Evolutionary conservation across 495 filamentous ascomycete species (phyloP).

Genomic region (Staphylotrichum longicolle): DNA sequence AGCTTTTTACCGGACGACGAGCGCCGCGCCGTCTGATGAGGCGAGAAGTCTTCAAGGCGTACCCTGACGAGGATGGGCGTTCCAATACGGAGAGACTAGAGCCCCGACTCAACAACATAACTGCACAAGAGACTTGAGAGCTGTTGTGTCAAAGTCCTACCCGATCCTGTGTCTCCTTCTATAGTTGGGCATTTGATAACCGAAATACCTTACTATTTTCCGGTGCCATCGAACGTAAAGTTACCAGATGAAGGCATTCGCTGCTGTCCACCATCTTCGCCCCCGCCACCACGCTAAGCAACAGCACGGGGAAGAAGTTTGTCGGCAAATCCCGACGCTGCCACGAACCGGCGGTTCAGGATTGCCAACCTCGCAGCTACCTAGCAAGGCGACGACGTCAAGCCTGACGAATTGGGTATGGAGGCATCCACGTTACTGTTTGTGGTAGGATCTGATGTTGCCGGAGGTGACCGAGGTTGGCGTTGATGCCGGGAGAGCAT

Average conservation of each 20-base stretch:
- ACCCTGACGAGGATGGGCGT: constrained; percentile 39
- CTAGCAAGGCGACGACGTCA: background rate
- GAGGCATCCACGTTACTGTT: too few species aligned
- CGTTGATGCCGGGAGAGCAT: constrained; percentile 18
- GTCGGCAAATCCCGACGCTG: too few species aligned
- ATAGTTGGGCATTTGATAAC: too few species aligned
- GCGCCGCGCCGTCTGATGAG: constrained; percentile 69
- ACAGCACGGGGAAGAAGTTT: too few species aligned
- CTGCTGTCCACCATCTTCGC: too few species aligned
- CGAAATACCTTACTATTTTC: too few species aligned
- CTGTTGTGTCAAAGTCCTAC: background rate
- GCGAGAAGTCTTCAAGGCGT: constrained; percentile 58
- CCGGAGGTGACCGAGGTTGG: constrained; percentile 3
- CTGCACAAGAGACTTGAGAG: constrained; percentile 32
- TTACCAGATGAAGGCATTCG: too few species aligned
- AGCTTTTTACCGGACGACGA: constrained; percentile 69
- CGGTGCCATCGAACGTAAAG: too few species aligned
- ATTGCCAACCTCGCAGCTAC: too few species aligned
- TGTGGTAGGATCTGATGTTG: background rate
- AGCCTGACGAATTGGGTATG: background rate
- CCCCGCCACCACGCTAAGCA: too few species aligned
- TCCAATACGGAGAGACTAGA: constrained; percentile 31
- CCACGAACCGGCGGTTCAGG: too few species aligned
- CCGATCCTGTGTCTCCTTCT: too few species aligned
- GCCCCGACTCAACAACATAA: constrained; percentile 35